Conservation (phyloP, 345 rosid genomes). For the Brassica napus region DNA sequence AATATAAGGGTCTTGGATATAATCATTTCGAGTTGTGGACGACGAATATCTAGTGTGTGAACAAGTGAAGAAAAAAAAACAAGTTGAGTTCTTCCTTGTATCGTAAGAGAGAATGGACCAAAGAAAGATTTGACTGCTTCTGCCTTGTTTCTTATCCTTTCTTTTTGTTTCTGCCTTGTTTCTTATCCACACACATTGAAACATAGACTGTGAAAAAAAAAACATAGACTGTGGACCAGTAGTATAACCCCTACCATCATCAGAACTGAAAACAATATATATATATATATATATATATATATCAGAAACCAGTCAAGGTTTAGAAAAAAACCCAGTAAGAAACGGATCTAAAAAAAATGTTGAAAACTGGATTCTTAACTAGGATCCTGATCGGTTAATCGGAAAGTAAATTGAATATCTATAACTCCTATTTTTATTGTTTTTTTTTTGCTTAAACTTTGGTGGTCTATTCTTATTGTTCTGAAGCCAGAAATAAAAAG, state of each 20-base stretch:
- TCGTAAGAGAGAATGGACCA: slow-evolving; percentile 41
- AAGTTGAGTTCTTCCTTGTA: slow-evolving; percentile 39
- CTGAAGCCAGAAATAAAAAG: neutral
- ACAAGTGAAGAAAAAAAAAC: slow-evolving; percentile 25
- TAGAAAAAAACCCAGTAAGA: neutral
- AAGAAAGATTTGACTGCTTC: slow-evolving; percentile 34
- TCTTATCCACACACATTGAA: slow-evolving; percentile 38
- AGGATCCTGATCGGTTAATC: no score
- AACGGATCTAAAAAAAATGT: no score
- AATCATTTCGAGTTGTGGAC: neutral
- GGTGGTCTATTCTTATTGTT: no score
- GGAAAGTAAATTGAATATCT: neutral
- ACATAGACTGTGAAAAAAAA: slow-evolving; percentile 17
- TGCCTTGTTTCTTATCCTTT: slow-evolving; percentile 38
- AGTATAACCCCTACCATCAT: slow-evolving; percentile 15
- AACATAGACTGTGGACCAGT: slow-evolving; percentile 27
- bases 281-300: neutral
- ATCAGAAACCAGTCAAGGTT: neutral
- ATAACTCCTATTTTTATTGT: no score
- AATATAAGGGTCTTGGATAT: neutral
- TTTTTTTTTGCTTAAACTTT: no score
- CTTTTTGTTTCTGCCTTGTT: slow-evolving; percentile 29
- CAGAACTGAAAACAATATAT: neutral
- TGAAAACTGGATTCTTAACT: no score
- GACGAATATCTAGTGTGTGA: slow-evolving; percentile 33